These are phyloP conservation scores for Pulveroboletus sp. DNA, from an alignment of 768 basidiomycete species.

Conservation along the genomic window DNA sequence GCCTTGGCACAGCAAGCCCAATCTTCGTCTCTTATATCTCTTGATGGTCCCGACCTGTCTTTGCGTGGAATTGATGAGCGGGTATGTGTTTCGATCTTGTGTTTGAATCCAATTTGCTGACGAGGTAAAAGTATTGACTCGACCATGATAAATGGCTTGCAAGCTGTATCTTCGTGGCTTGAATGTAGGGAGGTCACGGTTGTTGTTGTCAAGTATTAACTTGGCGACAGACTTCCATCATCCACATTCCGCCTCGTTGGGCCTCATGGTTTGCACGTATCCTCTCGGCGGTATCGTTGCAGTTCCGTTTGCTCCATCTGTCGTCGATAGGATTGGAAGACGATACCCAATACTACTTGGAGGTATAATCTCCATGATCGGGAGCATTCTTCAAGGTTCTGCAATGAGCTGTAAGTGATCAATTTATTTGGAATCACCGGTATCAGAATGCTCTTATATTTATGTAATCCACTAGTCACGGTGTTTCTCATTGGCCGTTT, in stretches of 20 bases:
- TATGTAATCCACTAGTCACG: no score
- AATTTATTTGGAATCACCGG: no score
- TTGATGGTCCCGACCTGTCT: slow-evolving; percentile 45
- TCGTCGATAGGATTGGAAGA: not conserved
- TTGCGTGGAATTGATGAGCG: slow-evolving; percentile 19
- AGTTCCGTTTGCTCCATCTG: not conserved
- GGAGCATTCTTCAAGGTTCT: not conserved
- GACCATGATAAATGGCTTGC: slow-evolving; percentile 61
- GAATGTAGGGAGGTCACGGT: no score
- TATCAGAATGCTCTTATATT: no score
- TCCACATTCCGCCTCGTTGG: slow-evolving; percentile 44
- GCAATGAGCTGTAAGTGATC: not conserved
- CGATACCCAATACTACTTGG: not conserved
- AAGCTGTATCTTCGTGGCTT: slow-evolving; percentile 56
- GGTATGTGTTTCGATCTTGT: slow-evolving; percentile 2
- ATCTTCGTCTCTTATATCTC: slow-evolving; percentile 53
- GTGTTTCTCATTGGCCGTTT: slow-evolving; percentile 17
- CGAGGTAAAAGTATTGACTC: slow-evolving; percentile 25
- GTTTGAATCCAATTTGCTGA: not conserved
- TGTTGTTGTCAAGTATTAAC: no score
- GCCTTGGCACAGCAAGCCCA: slow-evolving; percentile 64
- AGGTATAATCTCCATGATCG: no score
- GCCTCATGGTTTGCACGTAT: not conserved
- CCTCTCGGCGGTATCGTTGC: not conserved
- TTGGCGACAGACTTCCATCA: slow-evolving; percentile 43